Evolutionary conservation across 2,329 filamentous ascomycete genomes (phyloP).

Genomic region (Orbilia blumenaviensis): DNA sequence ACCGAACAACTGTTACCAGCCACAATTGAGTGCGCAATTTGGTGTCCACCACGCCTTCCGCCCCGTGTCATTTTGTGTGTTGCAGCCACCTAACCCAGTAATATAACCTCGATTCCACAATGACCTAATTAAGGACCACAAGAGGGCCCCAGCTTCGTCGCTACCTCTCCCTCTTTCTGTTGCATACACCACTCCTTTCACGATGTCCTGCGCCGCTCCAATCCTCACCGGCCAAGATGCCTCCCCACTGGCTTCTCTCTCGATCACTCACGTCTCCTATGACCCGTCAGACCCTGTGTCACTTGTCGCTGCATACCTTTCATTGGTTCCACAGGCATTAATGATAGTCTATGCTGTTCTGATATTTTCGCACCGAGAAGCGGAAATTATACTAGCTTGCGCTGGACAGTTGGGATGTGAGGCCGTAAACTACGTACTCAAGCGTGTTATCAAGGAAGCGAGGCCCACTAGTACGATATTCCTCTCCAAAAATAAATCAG

Average conservation of each 20-base stretch:
- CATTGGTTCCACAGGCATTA: conserved; percentile 89
- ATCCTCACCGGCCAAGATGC: conserved; percentile 28
- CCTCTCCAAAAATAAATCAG: neutral
- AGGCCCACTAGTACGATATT: conserved; percentile 75
- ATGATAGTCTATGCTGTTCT: conserved; percentile 90
- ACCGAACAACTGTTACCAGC: no score
- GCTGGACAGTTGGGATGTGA: conserved; percentile 91
- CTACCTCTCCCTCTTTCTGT: neutral
- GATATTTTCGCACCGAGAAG: conserved; percentile 88
- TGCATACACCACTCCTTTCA: neutral
- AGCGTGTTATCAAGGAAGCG: conserved; percentile 91
- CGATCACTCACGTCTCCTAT: conserved; percentile 95
- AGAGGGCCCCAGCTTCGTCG: neutral
- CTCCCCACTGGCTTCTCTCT: conserved; percentile 80
- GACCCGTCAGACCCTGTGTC: conserved; percentile 87
- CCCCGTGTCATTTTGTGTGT: conserved; percentile 53
- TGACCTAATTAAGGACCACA: conserved; percentile 1
- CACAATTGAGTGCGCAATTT: conserved; percentile 47
- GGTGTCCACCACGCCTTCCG: conserved; percentile 1
- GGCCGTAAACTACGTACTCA: conserved; percentile 85
- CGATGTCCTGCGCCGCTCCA: conserved; percentile 44
- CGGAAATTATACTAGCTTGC: conserved; percentile 89
- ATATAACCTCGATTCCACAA: neutral
- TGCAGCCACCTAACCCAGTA: conserved; percentile 7
- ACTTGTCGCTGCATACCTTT: conserved; percentile 89